Evolutionary conservation across 148 eudicot genomes (phyloP), one percentile per base, ranked within the genome.

Genomic region (Polygonum maritimum): DNA sequence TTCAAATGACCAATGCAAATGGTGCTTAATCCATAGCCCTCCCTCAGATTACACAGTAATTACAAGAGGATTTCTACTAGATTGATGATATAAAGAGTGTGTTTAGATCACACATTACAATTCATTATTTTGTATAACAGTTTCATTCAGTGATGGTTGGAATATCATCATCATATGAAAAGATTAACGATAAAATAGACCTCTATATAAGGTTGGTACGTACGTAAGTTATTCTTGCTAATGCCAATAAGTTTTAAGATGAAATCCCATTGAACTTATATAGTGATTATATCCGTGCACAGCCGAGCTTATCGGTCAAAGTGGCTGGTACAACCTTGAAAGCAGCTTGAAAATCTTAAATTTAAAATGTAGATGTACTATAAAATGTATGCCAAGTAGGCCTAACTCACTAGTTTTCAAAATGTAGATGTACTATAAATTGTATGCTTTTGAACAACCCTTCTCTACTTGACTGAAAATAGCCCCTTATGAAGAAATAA

Each of bases 401-500:
- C 69, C 38, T 62, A 12, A 38, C 14, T 62, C 31, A 31, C 15
- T 26, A 22, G 14, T 62, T 7, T 62, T 14, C 3, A 62, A 14
- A 31, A 26, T 62, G 5, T 62, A 31, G 14, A 31, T 31, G 39
- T 62, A 31, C 39, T 11, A 31, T 22, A 22, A 2, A 19, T 5
- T 21, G 36, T 62, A 31, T 62, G 38, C 67, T 62, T 62, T 31
- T 62, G 5, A 62, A 26, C 14, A 31, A 62, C 1, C 38, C 69
- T 62, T 62, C 69, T 62, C 39, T 62, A 62, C 69, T 62, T 62
- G 69, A 62, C 69, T 62, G 10, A 26, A 31, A 62, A 31, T 62
- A 62, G 38, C 38, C 12, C 69, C 69, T 62, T 26, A 62, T 62
- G 5, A 62, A 62, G 69, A 31, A 62, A 62, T 62, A 31, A 10